phyloP scores from a whole-genome alignment of 169 alveolate species.

The Plasmodium gaboni region DNA sequence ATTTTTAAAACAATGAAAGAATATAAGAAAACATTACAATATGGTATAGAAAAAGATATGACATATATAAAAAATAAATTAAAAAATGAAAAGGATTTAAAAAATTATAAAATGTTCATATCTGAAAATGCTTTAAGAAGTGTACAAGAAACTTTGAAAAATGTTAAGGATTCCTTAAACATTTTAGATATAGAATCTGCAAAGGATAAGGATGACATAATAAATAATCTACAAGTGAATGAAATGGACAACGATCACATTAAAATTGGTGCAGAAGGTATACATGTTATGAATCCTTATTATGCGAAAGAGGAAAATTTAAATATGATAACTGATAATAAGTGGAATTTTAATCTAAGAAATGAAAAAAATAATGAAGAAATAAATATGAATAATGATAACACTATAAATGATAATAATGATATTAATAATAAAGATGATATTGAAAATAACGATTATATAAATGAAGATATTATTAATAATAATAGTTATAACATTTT shows the following conservation, averaged over 20 bases:
- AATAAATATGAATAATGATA: background rate
- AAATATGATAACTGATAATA: background rate
- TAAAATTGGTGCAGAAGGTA: background rate
- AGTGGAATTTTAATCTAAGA: too few relatives aligned
- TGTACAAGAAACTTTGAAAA: slow-evolving; percentile 82
- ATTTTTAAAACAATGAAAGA: slow-evolving; percentile 76
- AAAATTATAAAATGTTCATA: slow-evolving; percentile 71
- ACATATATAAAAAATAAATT: slow-evolving; percentile 70
- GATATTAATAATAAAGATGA: background rate
- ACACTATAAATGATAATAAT: background rate
- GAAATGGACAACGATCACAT: slow-evolving; percentile 3
- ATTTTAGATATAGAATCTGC: slow-evolving; percentile 61
- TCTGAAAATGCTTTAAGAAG: slow-evolving; percentile 73
- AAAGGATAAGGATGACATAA: slow-evolving; percentile 1
- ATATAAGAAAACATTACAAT: slow-evolving; percentile 59
- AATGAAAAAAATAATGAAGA: background rate
- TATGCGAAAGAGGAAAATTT: background rate
- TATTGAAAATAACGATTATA: background rate
- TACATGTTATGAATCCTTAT: background rate
- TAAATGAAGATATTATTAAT: background rate
- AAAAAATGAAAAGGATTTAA: slow-evolving; percentile 65
- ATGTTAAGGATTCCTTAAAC: slow-evolving; percentile 75
- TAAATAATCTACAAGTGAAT: background rate
- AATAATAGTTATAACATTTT: background rate
- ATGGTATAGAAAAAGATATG: slow-evolving; percentile 75